Evolutionary conservation across 1,139 yeast species (phyloP).

Genomic region (Scheffersomyces quercinus): DNA sequence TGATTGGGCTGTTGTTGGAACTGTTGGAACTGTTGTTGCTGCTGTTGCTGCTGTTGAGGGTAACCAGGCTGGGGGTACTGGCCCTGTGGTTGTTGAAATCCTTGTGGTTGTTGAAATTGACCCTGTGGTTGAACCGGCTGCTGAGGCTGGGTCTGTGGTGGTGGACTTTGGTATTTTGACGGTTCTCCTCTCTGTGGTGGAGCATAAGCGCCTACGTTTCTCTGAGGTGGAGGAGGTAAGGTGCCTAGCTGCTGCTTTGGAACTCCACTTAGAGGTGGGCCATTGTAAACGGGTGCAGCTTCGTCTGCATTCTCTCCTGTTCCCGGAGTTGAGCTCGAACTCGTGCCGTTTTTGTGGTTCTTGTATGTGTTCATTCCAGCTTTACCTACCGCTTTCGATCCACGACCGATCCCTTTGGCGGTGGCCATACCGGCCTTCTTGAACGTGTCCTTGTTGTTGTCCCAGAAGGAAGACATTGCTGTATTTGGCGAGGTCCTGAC

Average conservation of each 20-base stretch:
- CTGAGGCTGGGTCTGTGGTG: conserved; percentile 4
- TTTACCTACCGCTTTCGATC: conserved; percentile 46
- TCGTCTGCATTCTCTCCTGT: conserved; percentile 6
- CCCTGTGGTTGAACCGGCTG: conserved; percentile 4
- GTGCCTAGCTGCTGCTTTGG: conserved; percentile 36
- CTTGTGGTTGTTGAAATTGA: conserved; percentile 10
- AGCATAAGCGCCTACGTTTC: conserved; percentile 25
- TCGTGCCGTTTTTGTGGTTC: conserved; percentile 27
- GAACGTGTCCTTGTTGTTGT: conserved; percentile 50
- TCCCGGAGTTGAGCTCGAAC: not conserved
- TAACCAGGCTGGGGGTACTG: conserved; percentile 8
- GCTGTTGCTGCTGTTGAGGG: conserved; percentile 7
- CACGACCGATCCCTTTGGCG: conserved; percentile 50
- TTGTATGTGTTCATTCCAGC: conserved; percentile 55
- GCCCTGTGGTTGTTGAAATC: conserved; percentile 6
- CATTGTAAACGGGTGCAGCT: conserved; percentile 1
- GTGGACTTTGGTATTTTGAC: conserved; percentile 6
- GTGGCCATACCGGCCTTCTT: conserved; percentile 50
- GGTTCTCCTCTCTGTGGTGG: conserved; percentile 9
- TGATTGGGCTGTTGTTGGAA: conserved; percentile 5
- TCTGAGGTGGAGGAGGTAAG: conserved; percentile 58
- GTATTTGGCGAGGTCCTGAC: not conserved
- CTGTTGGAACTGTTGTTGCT: not conserved
- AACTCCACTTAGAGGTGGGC: conserved; percentile 21
- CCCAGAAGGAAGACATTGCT: conserved; percentile 47